Conservation (phyloP, 768 basidiomycete species). For the Mycena alexandri region DNA sequence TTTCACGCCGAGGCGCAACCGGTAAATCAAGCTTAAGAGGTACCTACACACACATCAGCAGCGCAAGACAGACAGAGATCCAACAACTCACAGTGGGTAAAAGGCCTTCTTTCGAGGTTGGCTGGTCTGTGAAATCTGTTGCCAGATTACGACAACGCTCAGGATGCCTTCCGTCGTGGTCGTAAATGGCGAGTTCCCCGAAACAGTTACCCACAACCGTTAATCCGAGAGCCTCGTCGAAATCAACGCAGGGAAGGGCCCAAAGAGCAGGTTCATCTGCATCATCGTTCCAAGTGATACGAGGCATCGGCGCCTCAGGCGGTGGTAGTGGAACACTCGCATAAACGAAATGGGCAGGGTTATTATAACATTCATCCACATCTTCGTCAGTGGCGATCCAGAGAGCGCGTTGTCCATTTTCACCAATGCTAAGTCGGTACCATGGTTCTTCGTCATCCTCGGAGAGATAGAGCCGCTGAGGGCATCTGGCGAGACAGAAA, state of each 20-base stretch:
- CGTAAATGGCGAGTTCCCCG: constrained; percentile 29
- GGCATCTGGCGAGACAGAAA: not conserved
- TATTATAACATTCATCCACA: not conserved
- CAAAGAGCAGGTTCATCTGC: constrained; percentile 19
- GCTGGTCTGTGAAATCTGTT: not conserved
- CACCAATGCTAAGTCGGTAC: constrained; percentile 15
- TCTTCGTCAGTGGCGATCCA: constrained; percentile 8
- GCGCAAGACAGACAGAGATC: not conserved
- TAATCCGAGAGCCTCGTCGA: constrained; percentile 33
- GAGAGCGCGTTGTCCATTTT: constrained; percentile 2
- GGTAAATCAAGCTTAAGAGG: not conserved
- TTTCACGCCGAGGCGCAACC: not conserved
- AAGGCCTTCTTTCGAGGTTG: not conserved
- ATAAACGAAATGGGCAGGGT: constrained; percentile 1
- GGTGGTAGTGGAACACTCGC: not conserved
- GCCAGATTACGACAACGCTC: not conserved
- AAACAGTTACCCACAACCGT: constrained; percentile 34
- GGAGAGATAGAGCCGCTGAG: not conserved
- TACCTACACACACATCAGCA: not conserved
- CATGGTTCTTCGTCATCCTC: not conserved
- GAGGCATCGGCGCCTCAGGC: not conserved
- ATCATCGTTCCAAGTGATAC: constrained; percentile 11
- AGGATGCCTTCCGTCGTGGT: constrained; percentile 6
- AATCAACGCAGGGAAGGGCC: constrained; percentile 22
- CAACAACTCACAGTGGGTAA: not conserved